Percentiles rank a stretch among this genome's conserved stretches.
These are phyloP conservation scores for Linnemannia zychae DNA, from an alignment of 192 early-diverging fungal species.

Conservation along the genomic window DNA sequence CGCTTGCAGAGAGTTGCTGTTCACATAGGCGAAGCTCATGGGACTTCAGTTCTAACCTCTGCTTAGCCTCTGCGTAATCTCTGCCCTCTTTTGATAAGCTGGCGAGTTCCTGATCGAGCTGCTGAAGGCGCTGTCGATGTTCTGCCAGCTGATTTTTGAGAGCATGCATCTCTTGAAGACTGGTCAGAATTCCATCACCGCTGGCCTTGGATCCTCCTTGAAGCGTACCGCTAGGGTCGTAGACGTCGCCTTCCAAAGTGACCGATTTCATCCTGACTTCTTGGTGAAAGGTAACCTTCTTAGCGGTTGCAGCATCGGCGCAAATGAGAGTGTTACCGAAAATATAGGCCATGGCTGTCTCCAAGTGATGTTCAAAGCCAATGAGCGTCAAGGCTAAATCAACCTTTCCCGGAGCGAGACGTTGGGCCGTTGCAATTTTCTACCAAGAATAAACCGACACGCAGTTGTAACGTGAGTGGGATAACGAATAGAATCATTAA, in stretches of 20 bases:
- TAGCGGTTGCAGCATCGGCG: conserved; percentile 86
- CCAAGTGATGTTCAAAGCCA: conserved; percentile 84
- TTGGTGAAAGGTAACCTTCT: conserved; percentile 90
- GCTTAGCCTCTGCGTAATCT: conserved; percentile 71
- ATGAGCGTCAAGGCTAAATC: conserved; percentile 90
- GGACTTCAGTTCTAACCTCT: conserved; percentile 77
- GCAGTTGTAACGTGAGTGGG: neutral
- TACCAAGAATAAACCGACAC: conserved; percentile 26
- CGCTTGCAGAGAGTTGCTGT: conserved; percentile 81
- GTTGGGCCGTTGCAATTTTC: conserved; percentile 79
- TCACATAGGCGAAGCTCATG: conserved; percentile 86
- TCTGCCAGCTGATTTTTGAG: conserved; percentile 65
- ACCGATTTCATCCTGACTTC: conserved; percentile 89
- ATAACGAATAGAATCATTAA: too few species aligned
- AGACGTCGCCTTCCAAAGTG: conserved; percentile 96
- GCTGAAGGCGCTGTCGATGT: conserved; percentile 63
- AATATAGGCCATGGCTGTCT: conserved; percentile 89
- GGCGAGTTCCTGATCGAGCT: conserved; percentile 68
- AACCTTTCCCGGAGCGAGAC: conserved; percentile 88
- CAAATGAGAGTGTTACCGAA: conserved; percentile 96
- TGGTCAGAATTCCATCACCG: conserved; percentile 78
- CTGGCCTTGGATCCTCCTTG: conserved; percentile 90
- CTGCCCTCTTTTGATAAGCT: conserved; percentile 66
- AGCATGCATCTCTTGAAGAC: conserved; percentile 81
- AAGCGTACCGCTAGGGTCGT: conserved; percentile 94